Evolutionary conservation across 805 yeast genomes (phyloP).

Genomic region (Lachancea quebecensis): DNA sequence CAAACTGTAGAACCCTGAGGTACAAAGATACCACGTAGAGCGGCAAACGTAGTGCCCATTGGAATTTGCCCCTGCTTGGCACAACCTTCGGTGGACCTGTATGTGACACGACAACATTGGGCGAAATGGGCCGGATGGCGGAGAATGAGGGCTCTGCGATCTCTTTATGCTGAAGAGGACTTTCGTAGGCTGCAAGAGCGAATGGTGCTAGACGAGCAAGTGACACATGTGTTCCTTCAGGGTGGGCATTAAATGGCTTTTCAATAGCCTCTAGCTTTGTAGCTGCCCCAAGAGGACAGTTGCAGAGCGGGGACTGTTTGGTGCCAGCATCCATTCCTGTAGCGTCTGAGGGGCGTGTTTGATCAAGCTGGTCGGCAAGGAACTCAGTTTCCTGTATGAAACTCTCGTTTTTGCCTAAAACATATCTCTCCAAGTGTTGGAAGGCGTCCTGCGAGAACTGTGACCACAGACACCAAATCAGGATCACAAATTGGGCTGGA

Average conservation of each 20-base stretch:
- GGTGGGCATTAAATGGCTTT: neutral
- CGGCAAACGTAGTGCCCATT: neutral
- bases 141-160: neutral
- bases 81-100: neutral
- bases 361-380: conserved; percentile 1
- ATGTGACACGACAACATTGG: neutral
- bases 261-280: neutral
- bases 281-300: neutral
- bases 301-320: neutral
- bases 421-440: conserved; percentile 1
- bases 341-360: neutral
- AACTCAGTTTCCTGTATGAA: conserved; percentile 5
- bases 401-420: neutral
- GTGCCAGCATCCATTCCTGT: neutral
- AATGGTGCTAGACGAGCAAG: neutral
- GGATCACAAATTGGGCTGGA: conserved; percentile 6
- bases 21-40: neutral
- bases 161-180: conserved; percentile 5
- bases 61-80: neutral
- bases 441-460: conserved; percentile 5
- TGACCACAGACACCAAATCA: conserved; percentile 2
- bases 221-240: neutral
- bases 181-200: conserved; percentile 5
- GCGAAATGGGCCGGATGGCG: conserved; percentile 4
- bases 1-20: neutral